Conservation (phyloP, 768 basidiomycete species). For the Inosperma sp. region DNA sequence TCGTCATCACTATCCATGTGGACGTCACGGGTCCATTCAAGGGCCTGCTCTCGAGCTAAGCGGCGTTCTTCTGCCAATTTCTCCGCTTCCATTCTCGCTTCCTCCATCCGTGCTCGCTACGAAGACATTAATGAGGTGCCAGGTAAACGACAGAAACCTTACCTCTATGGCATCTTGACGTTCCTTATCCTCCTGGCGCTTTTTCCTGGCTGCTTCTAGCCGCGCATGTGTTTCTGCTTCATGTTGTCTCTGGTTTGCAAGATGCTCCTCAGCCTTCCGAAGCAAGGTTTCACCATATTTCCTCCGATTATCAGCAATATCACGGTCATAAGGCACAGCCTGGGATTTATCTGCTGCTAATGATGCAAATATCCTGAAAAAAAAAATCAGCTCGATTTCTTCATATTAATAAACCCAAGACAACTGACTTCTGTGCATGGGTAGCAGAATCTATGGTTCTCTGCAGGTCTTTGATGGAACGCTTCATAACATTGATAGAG, state of each 20-base stretch:
- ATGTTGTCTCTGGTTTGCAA: conserved; percentile 62
- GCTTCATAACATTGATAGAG: conserved; percentile 64
- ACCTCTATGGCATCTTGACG: conserved; percentile 65
- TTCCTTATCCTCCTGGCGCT: conserved; percentile 75
- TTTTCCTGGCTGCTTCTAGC: conserved; percentile 70
- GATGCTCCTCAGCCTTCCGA: conserved; percentile 75
- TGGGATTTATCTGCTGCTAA: conserved; percentile 69
- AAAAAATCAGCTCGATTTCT: not conserved
- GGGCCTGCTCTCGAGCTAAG: conserved; percentile 70
- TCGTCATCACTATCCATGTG: conserved; percentile 77
- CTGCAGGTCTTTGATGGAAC: conserved; percentile 76
- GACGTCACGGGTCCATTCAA: conserved; percentile 69
- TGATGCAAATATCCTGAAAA: conserved; percentile 70
- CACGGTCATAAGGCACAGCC: conserved; percentile 74
- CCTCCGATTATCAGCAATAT: conserved; percentile 84
- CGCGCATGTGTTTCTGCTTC: conserved; percentile 70
- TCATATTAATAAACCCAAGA: not conserved
- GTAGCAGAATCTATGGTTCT: conserved; percentile 73
- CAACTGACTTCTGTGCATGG: conserved; percentile 77
- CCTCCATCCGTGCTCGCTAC: conserved; percentile 59
- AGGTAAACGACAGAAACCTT: conserved; percentile 18
- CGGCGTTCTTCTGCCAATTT: conserved; percentile 77
- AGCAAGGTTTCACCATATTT: conserved; percentile 89
- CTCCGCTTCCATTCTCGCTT: conserved; percentile 65
- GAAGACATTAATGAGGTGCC: conserved; percentile 2